Evolutionary conservation across 2,329 filamentous ascomycete genomes (phyloP).

Genomic region (Talaromyces pinophilus): DNA sequence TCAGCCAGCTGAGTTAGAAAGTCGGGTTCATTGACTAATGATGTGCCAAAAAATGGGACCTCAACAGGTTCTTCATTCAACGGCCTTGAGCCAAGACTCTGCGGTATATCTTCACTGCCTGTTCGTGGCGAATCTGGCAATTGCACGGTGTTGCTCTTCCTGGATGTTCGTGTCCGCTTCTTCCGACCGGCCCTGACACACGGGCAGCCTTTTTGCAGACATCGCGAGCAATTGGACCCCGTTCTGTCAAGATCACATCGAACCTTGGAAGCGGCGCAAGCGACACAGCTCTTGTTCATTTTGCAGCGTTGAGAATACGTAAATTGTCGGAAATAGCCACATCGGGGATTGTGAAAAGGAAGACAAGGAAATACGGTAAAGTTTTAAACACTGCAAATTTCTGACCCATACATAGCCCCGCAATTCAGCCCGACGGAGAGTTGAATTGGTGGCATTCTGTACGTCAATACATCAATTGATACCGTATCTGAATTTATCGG

Average conservation of each 20-base stretch:
- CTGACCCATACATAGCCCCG: neutral
- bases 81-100: neutral
- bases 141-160: neutral
- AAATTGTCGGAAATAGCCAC: neutral
- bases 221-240: neutral
- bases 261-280: conserved; percentile 1
- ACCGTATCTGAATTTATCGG: too few species aligned
- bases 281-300: conserved; percentile 9
- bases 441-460: neutral
- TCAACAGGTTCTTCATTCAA: neutral
- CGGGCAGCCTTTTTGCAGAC: neutral
- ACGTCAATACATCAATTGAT: too few species aligned
- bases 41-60: neutral
- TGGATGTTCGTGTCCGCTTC: neutral
- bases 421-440: neutral
- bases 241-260: conserved; percentile 9
- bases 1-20: conserved; percentile 10
- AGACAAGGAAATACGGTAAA: neutral
- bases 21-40: neutral
- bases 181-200: neutral
- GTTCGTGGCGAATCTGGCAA: neutral
- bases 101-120: neutral
- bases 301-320: neutral
- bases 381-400: neutral
- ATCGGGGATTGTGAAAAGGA: neutral